These are phyloP conservation scores for Pezizomycotina sp. DNA, from an alignment of 2,329 filamentous ascomycete genomes.

Conservation along the genomic window DNA sequence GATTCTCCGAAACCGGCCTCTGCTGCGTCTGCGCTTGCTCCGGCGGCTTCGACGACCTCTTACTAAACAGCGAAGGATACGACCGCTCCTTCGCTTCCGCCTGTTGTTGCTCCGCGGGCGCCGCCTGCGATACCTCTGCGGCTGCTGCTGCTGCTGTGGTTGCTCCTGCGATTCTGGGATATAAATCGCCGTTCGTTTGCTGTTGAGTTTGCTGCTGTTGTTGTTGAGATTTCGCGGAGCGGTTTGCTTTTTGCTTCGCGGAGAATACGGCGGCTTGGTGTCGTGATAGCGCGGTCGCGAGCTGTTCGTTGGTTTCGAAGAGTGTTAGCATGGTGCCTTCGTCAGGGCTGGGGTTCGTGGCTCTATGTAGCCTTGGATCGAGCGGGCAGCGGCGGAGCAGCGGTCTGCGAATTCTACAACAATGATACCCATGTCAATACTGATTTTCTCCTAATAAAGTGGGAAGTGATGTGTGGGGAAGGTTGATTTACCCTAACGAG, in stretches of 20 bases:
- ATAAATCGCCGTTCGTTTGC: constrained; percentile 1
- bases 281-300: constrained; percentile 64
- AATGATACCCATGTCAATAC: not conserved
- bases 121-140: constrained; percentile 8
- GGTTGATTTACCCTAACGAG: constrained; percentile 44
- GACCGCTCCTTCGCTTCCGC: constrained; percentile 1
- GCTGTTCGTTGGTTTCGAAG: constrained; percentile 85
- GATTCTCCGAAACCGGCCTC: constrained; percentile 4
- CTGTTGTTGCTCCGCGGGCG: constrained; percentile 8
- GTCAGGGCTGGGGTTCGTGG: constrained; percentile 57
- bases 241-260: constrained; percentile 12
- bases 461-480: not conserved
- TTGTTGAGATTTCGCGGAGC: not conserved
- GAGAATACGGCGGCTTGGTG: constrained; percentile 57
- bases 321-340: constrained; percentile 86
- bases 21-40: not conserved
- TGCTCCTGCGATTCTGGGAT: constrained; percentile 6
- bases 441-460: not conserved
- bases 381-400: constrained; percentile 62
- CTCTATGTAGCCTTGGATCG: constrained; percentile 72
- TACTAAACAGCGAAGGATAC: constrained; percentile 10
- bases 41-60: no score
- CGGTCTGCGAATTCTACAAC: constrained; percentile 63
- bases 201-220: not conserved
- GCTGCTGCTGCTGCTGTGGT: constrained; percentile 10